Evolutionary conservation across 1,284 basidiomycete genomes (phyloP), one percentile per base, ranked within the genome.

Genomic region (Trichosporon ovoides): DNA sequence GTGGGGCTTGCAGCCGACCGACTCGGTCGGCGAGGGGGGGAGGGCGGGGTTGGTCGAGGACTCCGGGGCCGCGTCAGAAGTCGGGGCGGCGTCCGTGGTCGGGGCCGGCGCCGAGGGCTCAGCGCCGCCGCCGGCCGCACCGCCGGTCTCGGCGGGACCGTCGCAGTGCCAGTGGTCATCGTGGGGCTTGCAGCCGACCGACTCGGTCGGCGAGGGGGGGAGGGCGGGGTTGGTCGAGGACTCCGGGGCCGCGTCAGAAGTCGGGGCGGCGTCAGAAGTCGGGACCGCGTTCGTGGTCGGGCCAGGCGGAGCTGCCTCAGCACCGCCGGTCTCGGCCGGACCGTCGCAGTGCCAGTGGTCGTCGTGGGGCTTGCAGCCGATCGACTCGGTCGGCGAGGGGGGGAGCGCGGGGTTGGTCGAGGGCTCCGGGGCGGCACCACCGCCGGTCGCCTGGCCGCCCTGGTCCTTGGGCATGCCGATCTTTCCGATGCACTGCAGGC

Each of bases 401-500:
- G 61, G 37, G 31, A 59, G 37, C 20, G 54, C 55, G 3, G 34
- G 19, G 33, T 40, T 56, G n/a, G 53, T 38, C 11, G 24, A n/a
- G 31, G 40, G 53, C 3, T 59, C 46, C 14, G 61, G 59, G 1
- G 55, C 59, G 13, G 52, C n/a, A n/a, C n/a, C n/a, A n/a, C n/a
- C n/a, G n/a, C n/a, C n/a, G n/a, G n/a, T n/a, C n/a, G n/a, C 37
- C 55, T 52, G 11, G 60, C 33, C 46, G 54, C n/a, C 35, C 52
- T 19, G 34, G 59, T 57, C 52, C 59, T 46, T 19, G 66, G 37
- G 20, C 50, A 11, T 18, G 49, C 43, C 38, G 50, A 59, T 57
- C 22, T 68, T 55, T n/a, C 75, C 75, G 13, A 72, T 68, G 56
- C 74, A 77, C 9, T 61, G 56, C 20, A 67, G 67, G 46, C 75